Evolutionary conservation across 2,329 filamentous ascomycete genomes (phyloP).

Genomic region (Phyllosticta capitalensis): DNA sequence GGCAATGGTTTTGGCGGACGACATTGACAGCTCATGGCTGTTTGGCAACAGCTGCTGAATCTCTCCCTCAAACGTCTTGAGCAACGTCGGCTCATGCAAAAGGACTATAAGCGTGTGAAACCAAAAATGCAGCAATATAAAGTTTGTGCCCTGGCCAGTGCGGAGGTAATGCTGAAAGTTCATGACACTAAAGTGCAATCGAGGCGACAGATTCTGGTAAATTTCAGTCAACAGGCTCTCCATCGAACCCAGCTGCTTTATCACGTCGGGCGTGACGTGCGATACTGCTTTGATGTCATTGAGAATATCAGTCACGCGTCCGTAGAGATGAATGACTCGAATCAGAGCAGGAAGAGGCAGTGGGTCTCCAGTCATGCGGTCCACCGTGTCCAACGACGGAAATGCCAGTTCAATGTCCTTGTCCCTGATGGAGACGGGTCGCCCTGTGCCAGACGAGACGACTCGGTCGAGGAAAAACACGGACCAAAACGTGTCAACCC

Average conservation of each 20-base stretch:
- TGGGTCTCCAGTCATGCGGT: conserved; percentile 56
- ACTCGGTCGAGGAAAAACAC: conserved; percentile 81
- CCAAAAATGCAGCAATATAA: conserved; percentile 81
- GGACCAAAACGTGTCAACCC: conserved; percentile 82
- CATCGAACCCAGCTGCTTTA: conserved; percentile 64
- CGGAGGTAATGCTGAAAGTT: conserved; percentile 83
- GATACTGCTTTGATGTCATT: conserved; percentile 68
- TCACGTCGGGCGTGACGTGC: conserved; percentile 65
- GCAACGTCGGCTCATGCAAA: conserved; percentile 70
- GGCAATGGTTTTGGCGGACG: conserved; percentile 82
- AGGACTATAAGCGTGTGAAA: conserved; percentile 81
- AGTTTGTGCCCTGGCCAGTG: conserved; percentile 72
- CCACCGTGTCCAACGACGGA: conserved; percentile 44
- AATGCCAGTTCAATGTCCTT: conserved; percentile 77
- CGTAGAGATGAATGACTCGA: conserved; percentile 77
- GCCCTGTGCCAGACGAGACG: conserved; percentile 77
- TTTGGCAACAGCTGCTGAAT: conserved; percentile 68
- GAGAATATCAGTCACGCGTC: conserved; percentile 71
- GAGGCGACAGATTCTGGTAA: conserved; percentile 64
- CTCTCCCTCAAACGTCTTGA: conserved; percentile 63
- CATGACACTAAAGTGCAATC: conserved; percentile 71
- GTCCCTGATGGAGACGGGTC: conserved; percentile 73
- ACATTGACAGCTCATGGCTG: conserved; percentile 74
- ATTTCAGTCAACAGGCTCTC: conserved; percentile 67
- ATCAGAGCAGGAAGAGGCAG: conserved; percentile 72